phyloP scores from a whole-genome alignment of 176 grass and related monocot species.

The Bonia amplexicaulis region DNA sequence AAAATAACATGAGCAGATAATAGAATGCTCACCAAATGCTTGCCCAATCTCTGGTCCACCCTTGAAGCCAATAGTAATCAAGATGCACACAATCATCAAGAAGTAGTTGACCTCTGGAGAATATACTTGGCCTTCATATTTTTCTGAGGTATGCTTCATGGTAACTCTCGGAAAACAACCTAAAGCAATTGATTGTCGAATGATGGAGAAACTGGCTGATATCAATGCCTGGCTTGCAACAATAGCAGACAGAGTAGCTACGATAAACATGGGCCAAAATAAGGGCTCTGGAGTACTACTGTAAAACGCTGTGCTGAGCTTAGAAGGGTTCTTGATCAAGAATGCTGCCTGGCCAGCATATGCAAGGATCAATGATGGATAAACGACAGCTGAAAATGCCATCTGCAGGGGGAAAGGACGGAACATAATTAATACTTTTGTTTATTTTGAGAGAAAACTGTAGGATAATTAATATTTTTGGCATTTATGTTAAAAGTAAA shows the following conservation, averaged over 20 bases:
- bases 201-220: slow-evolving; percentile 84
- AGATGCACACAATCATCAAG: slow-evolving; percentile 61
- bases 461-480: background rate
- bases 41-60: slow-evolving; percentile 80
- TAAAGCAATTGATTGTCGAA: slow-evolving; percentile 67
- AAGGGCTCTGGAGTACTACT: slow-evolving; percentile 58
- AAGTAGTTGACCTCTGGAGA: slow-evolving; percentile 75
- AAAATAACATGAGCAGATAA: background rate
- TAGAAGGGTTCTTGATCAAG: slow-evolving; percentile 68
- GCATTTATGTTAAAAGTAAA: background rate
- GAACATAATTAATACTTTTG: background rate
- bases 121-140: slow-evolving; percentile 76
- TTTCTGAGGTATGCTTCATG: slow-evolving; percentile 68
- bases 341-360: slow-evolving; percentile 69
- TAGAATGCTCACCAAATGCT: slow-evolving; percentile 60
- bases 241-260: slow-evolving; percentile 60
- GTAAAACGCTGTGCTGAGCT: slow-evolving; percentile 59
- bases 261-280: slow-evolving; percentile 80
- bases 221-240: slow-evolving; percentile 82
- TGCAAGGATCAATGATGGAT: slow-evolving; percentile 70
- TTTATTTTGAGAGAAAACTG: background rate
- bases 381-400: slow-evolving; percentile 57
- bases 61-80: slow-evolving; percentile 65
- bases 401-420: slow-evolving; percentile 20
- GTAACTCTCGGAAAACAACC: slow-evolving; percentile 84